Base-by-base conservation (phyloP, 1,284 basidiomycete genomes). In the Apiotrichum akiyoshidainum region DNA sequence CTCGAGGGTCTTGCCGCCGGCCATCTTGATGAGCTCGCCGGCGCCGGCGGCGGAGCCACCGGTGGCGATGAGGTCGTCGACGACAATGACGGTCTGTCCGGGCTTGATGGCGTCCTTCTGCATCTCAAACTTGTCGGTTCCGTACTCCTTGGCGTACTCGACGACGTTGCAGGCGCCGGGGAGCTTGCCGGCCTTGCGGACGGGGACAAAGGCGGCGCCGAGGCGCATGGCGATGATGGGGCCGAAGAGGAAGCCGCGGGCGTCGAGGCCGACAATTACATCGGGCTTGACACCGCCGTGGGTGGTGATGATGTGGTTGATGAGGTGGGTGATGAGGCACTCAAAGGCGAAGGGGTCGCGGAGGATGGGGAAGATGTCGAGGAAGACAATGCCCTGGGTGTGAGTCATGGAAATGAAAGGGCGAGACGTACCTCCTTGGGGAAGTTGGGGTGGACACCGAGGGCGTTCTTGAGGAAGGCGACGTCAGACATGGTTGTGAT, bases 171-270 rank as follows among this genome's bases (percentile, higher is more conserved):
- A 90, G 63, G 86, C 76, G 52, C 96, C 96, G 7, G 96, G 96
- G 31, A 99, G 83, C 78, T 99, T 99, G 16, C 94, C 95, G 63
- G 80, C 81, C 80, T 99, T 99, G 63, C 96, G 84, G 22, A 99
- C 93, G 21, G 96, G 94, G 1, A 98, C 93, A 69, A 99, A 99
- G 12, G 92, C 91, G 2, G 93, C 93, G 26, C 92, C 92, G 40
- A 99, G 81, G 57, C 95, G 83, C 70, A 92, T 80, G 12, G 96
- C 96, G 69, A 99, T 85, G 66, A 92, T 84, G 5, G 96, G 96
- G 1, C 94, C 96, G 17, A 99, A 80, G 52, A 99, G 83, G 82
- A 99, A 99, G 10, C 96, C 96, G 59, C 96, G 84, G 19, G 95
- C 95, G 77, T 99, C 96, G 46, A 99, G 83, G 40, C 92, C 96